Percentiles rank a stretch among this genome's conserved stretches.
Evolutionary conservation across 163 green algal genomes (phyloP).

Genomic region (Prototheca cutis): DNA sequence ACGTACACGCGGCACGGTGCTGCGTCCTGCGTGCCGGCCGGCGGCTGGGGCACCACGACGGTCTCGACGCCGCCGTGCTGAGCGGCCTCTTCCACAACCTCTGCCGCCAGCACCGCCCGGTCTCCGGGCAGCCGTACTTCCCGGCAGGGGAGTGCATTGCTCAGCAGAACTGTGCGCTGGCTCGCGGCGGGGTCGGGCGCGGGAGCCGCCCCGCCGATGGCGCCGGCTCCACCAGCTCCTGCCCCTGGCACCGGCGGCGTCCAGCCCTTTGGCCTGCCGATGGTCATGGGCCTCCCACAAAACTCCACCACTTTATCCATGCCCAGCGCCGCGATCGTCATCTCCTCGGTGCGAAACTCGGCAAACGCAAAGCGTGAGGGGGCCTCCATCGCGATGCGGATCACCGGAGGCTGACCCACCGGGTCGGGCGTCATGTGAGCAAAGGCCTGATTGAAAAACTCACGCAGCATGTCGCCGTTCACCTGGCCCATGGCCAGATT

Average conservation of each 20-base stretch:
- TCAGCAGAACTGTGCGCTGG: constrained; percentile 50
- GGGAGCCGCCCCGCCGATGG: background rate
- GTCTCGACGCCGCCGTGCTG: constrained; percentile 27
- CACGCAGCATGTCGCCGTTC: constrained; percentile 52
- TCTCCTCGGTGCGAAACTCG: constrained; percentile 69
- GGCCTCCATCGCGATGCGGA: constrained; percentile 43
- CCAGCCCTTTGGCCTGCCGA: constrained; percentile 80
- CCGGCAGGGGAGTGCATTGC: constrained; percentile 43
- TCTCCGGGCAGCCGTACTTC: constrained; percentile 43
- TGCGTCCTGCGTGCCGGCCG: constrained; percentile 2
- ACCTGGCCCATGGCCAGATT: constrained; percentile 61
- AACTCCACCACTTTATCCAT: constrained; percentile 76
- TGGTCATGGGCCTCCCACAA: constrained; percentile 62
- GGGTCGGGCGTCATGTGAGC: constrained; percentile 63
- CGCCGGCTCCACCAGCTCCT: constrained; percentile 23
- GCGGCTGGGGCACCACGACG: constrained; percentile 1
- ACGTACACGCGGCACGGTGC: constrained; percentile 37
- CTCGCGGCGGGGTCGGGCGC: background rate
- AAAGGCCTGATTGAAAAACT: constrained; percentile 74
- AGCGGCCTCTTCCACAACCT: constrained; percentile 35
- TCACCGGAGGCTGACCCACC: constrained; percentile 55
- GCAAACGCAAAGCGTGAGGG: constrained; percentile 71
- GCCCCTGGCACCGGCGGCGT: constrained; percentile 4
- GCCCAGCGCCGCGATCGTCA: constrained; percentile 59
- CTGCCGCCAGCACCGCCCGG: constrained; percentile 29